Base-by-base conservation (phyloP, 768 basidiomycete genomes). In the Lactarius hatsudake region DNA sequence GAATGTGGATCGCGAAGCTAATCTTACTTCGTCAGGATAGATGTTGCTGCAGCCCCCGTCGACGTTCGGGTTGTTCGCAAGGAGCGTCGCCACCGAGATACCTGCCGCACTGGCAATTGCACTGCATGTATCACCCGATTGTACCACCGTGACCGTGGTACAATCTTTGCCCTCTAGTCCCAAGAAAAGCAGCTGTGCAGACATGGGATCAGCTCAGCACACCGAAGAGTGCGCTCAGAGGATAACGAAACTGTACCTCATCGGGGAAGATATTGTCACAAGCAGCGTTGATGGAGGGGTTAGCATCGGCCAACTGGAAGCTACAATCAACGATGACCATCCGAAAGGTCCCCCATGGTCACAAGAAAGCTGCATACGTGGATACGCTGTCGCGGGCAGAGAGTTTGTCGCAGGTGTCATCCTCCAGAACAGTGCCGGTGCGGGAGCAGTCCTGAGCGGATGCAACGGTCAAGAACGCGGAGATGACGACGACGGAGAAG, bases 21-120 rank as follows among this genome's bases (percentile, higher is more conserved):
- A 26, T 34, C 82, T 66, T 59, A 91, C 90, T 84, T 91, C 87
- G 73, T 86, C 89, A 63, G 87, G 73, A 78, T 91, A 91, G 75
- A 92, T 79, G 79, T 91, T 91, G 71, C 70, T 78, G 76, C 86
- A 89, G 0, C 74, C 78, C 0, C 61, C 5, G 72, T 84, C 68
- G 72, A 93, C 81, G 76, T 91, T 87, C 32, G 89, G 92, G 83
- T 93, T 93, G 84, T 92, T 93, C 66, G 72, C n/a, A 73, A 76
- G 79, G 42, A 93, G 80, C 7, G 85, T 81, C 57, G 85, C 84
- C 51, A 72, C 65, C 80, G 86, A 83, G 75, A 89, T 72, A 54
- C 78, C 76, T 70, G 76, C 72, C 1, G 64, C 73, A 0, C 66
- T 58, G 3, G 81, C 75, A 62, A 90, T 81, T 28, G 59, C 62